Percentiles rank a stretch among this genome's conserved stretches.
phyloP scores from a whole-genome alignment of 1,284 basidiomycete species.

The Trametes sp. region DNA sequence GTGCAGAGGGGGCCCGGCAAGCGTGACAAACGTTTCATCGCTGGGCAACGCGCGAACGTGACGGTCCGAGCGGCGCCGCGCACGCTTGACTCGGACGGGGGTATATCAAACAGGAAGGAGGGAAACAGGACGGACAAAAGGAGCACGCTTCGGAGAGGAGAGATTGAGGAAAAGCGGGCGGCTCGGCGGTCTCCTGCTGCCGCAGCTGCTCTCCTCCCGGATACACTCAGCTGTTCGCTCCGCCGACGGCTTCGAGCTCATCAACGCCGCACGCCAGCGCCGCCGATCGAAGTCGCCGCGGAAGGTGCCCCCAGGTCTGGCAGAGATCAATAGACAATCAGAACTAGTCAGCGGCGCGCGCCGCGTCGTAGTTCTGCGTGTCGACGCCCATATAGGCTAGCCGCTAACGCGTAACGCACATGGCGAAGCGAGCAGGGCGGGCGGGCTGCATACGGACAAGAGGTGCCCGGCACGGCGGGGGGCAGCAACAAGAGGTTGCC shows the following conservation, averaged over 20 bases:
- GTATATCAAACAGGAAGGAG: neutral
- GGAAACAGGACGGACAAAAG: neutral
- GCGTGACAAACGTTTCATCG: slow-evolving; percentile 8
- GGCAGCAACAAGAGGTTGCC: neutral
- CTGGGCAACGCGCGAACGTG: slow-evolving; percentile 5
- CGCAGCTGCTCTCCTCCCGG: neutral
- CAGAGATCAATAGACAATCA: neutral
- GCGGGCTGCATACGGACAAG: neutral
- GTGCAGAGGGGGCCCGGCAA: neutral
- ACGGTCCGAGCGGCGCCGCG: neutral
- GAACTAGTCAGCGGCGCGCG: neutral
- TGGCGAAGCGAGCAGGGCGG: neutral
- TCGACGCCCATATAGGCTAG: neutral
- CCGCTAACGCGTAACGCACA: neutral
- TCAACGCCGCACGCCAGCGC: neutral
- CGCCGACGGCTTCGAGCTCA: neutral
- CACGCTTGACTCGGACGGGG: slow-evolving; percentile 1
- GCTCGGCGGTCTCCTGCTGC: neutral
- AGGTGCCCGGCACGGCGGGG: neutral
- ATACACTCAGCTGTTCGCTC: neutral
- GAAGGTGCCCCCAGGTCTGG: neutral
- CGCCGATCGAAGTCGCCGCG: neutral
- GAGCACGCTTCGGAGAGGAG: neutral
- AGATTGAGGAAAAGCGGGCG: neutral
- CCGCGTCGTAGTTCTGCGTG: neutral